phyloP scores from a whole-genome alignment of 2,329 filamentous ascomycete genomes.

The Verticillium isaacii region DNA sequence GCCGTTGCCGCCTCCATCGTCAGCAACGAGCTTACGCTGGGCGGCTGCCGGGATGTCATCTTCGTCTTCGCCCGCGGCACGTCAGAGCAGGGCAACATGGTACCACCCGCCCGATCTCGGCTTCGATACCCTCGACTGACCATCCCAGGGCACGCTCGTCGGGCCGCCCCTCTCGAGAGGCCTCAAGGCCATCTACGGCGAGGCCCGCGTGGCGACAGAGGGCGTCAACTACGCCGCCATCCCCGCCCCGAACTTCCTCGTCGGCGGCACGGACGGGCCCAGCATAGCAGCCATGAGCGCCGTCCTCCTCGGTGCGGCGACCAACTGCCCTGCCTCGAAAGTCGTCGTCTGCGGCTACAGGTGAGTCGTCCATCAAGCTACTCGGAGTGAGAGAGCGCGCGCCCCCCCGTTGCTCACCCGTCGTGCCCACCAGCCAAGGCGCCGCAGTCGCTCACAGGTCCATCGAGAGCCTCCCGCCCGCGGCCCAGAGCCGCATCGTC shows the following conservation, averaged over 20 bases:
- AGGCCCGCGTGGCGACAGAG: constrained; percentile 14
- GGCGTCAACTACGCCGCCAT: constrained; percentile 28
- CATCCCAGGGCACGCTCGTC: constrained; percentile 8
- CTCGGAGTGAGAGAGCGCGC: too few species aligned
- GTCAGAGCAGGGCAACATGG: constrained; percentile 16
- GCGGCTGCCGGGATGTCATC: constrained; percentile 16
- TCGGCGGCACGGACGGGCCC: constrained; percentile 21
- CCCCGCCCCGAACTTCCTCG: constrained; percentile 23
- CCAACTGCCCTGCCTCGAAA: constrained; percentile 26
- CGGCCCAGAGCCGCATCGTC: constrained; percentile 10
- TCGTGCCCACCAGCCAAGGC: constrained; percentile 21
- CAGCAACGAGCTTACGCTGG: constrained; percentile 14
- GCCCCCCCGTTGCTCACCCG: too few species aligned
- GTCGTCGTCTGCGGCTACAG: constrained; percentile 32
- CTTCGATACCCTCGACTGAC: neutral
- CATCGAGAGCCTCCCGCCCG: constrained; percentile 14
- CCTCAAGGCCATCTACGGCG: constrained; percentile 13
- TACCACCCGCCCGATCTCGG: neutral
- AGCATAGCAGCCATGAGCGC: constrained; percentile 24
- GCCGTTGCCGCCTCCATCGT: neutral
- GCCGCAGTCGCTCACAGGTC: constrained; percentile 19
- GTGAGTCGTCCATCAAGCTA: constrained; percentile 2
- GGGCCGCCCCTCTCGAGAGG: constrained; percentile 12
- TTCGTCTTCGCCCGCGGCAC: constrained; percentile 17
- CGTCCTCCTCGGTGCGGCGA: constrained; percentile 26